A percentile compares a stretch with the other conserved stretches of the same genome.
Conservation (phyloP, 1,139 yeast genomes). For the Suhomyces anneliseae region DNA sequence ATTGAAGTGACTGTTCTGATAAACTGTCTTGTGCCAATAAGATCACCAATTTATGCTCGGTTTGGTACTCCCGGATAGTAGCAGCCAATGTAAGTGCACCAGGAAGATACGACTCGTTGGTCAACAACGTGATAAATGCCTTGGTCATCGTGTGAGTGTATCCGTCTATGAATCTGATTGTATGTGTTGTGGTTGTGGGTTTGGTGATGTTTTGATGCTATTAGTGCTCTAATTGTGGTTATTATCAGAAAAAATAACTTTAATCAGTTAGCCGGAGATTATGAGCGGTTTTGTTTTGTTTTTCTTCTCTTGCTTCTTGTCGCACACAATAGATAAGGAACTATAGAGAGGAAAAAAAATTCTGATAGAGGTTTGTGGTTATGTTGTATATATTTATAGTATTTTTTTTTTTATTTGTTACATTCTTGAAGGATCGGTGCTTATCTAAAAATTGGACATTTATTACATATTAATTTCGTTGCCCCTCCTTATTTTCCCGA, state of each 20-base stretch:
- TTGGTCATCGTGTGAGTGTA: conserved; percentile 1
- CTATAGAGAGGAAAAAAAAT: background rate
- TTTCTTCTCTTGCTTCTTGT: background rate
- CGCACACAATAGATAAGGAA: background rate
- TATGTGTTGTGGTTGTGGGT: background rate
- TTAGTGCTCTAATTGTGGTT: background rate
- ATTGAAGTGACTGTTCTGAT: conserved; percentile 18
- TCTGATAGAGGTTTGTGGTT: too few species aligned
- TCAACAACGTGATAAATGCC: conserved; percentile 33
- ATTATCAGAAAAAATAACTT: background rate
- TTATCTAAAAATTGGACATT: too few species aligned
- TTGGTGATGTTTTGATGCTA: too few species aligned
- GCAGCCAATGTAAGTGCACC: conserved; percentile 33
- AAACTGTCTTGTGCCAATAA: conserved; percentile 22
- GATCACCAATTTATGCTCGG: conserved; percentile 23
- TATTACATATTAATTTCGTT: too few species aligned
- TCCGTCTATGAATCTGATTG: background rate
- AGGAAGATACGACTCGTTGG: conserved; percentile 30
- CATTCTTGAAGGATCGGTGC: too few species aligned
- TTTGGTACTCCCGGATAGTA: conserved; percentile 20
- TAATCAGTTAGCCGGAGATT: background rate
- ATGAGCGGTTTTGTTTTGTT: background rate
- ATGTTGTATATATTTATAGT: background rate
- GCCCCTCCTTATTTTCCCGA: too few species aligned
- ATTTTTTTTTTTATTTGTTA: too few species aligned